Percentiles rank a stretch among this genome's conserved stretches.
Conservation (phyloP, 2,329 filamentous ascomycete species). For the Botrytis deweyae region DNA sequence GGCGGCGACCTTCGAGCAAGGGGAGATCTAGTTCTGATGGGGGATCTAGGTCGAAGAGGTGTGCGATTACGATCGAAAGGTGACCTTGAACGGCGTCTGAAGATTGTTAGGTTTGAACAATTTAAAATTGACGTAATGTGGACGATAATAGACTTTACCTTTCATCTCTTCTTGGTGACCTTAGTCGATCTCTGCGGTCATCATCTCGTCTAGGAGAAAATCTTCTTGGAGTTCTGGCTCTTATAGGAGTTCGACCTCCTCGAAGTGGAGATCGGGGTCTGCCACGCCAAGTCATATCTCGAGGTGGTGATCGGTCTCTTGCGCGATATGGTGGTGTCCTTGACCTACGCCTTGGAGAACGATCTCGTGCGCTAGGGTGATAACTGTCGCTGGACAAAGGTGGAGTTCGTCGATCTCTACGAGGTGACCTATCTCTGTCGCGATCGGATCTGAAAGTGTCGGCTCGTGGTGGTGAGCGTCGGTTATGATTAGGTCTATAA, state of each 20-base stretch:
- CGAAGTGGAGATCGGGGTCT: slow-evolving; percentile 34
- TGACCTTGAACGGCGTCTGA: slow-evolving; percentile 40
- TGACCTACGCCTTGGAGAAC: slow-evolving; percentile 37
- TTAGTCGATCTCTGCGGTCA: slow-evolving; percentile 42
- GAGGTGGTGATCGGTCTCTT: slow-evolving; percentile 36
- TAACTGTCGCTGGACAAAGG: slow-evolving; percentile 35
- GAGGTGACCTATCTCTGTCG: slow-evolving; percentile 33
- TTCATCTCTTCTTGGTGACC: slow-evolving; percentile 37
- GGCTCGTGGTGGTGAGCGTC: slow-evolving; percentile 35
- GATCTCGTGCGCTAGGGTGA: slow-evolving; percentile 34
- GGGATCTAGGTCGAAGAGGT: slow-evolving; percentile 29
- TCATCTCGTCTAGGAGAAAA: slow-evolving; percentile 42
- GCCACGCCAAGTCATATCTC: slow-evolving; percentile 30
- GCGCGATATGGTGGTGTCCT: slow-evolving; percentile 35
- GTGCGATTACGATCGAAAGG: slow-evolving; percentile 39
- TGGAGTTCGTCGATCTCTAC: slow-evolving; percentile 32
- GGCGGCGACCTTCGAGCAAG: slow-evolving; percentile 39
- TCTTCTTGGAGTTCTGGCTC: slow-evolving; percentile 38
- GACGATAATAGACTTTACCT: slow-evolving; percentile 26
- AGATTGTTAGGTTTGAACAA: slow-evolving; percentile 17
- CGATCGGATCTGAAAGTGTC: slow-evolving; percentile 35
- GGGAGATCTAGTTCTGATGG: slow-evolving; percentile 37
- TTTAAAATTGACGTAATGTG: background rate
- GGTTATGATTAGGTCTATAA: slow-evolving; percentile 35
- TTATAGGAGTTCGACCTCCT: slow-evolving; percentile 40